Percentiles rank a stretch among this genome's conserved stretches.
These are phyloP conservation scores for Apiotrichum brassicae DNA, from an alignment of 1,284 basidiomycete genomes.

Conservation along the genomic window DNA sequence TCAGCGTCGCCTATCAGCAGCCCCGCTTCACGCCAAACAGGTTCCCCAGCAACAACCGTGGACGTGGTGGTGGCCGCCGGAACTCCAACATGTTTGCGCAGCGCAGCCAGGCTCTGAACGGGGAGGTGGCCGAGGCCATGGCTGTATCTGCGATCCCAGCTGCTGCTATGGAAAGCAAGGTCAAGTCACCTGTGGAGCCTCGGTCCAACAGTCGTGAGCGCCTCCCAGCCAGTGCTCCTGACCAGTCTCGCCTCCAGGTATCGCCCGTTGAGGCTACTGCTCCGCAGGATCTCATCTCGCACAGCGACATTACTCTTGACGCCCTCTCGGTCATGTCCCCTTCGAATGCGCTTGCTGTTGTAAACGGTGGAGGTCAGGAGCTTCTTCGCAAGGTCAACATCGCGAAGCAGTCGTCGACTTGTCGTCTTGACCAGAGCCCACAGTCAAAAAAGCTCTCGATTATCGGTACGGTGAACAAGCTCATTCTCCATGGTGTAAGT, in stretches of 20 bases:
- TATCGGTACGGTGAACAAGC: conserved; percentile 2
- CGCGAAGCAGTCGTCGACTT: background rate
- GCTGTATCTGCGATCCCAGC: too few relatives aligned
- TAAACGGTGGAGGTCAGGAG: background rate
- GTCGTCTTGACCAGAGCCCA: background rate
- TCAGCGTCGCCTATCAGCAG: conserved; percentile 33
- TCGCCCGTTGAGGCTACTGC: background rate
- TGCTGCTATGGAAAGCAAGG: too few relatives aligned
- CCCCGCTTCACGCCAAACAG: conserved; percentile 10
- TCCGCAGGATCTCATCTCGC: background rate
- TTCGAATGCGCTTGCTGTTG: background rate
- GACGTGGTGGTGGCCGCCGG: background rate
- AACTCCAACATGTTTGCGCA: too few relatives aligned
- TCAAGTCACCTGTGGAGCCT: too few relatives aligned
- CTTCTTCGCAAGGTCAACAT: conserved; percentile 1
- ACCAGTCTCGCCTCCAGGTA: too few relatives aligned
- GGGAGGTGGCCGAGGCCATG: too few relatives aligned
- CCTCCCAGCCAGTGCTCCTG: too few relatives aligned
- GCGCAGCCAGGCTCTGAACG: too few relatives aligned
- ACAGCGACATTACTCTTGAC: conserved; percentile 5
- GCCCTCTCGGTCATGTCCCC: conserved; percentile 3
- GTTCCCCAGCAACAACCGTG: background rate
- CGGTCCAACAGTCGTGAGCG: too few relatives aligned
- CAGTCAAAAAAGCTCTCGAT: conserved; percentile 5
- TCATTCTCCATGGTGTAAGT: background rate